phyloP scores from a whole-genome alignment of 2,329 filamentous ascomycete species.

The Allantophomopsis lycopodina region DNA sequence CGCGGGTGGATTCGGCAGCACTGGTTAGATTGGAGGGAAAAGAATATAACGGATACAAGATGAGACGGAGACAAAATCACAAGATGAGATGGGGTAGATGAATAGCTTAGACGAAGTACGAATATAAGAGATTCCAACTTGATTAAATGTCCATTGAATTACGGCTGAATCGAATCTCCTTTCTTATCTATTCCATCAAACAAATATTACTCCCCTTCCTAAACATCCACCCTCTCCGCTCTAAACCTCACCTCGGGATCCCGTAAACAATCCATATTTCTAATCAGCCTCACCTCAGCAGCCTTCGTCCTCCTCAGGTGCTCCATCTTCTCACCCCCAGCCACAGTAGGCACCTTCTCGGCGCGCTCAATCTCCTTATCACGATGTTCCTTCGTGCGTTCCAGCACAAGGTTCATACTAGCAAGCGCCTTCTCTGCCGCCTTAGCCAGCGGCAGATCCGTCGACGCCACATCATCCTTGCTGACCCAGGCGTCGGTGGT shows the following conservation, averaged over 20 bases:
- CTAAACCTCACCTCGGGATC: constrained; percentile 51
- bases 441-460: constrained; percentile 67
- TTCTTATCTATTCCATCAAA: not conserved
- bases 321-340: constrained; percentile 22
- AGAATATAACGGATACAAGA: not conserved
- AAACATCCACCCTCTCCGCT: constrained; percentile 30
- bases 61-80: not conserved
- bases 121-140: not conserved
- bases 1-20: constrained; percentile 84
- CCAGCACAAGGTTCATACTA: constrained; percentile 79
- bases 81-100: not conserved
- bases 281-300: constrained; percentile 74
- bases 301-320: constrained; percentile 61
- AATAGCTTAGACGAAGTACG: not conserved
- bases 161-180: not conserved
- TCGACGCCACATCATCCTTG: constrained; percentile 52
- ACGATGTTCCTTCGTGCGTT: constrained; percentile 51
- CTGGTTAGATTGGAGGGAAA: constrained; percentile 33
- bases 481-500: constrained; percentile 58
- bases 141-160: not conserved
- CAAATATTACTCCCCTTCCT: not conserved
- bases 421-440: constrained; percentile 80
- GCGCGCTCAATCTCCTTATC: constrained; percentile 45
- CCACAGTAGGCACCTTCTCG: constrained; percentile 21
- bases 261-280: constrained; percentile 56